phyloP scores from a whole-genome alignment of 768 basidiomycete genomes.

The Mycena indigotica region DNA sequence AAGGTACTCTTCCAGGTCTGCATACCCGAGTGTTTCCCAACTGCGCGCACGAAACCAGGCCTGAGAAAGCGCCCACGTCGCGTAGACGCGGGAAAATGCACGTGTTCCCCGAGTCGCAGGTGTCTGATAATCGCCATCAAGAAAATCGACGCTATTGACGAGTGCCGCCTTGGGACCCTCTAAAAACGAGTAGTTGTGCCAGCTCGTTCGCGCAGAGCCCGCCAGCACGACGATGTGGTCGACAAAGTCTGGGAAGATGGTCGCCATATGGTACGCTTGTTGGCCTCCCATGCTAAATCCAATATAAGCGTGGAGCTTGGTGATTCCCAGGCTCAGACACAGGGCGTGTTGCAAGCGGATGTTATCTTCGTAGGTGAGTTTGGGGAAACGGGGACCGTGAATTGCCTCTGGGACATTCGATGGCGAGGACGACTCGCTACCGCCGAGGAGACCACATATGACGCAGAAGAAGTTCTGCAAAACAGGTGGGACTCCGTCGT shows the following conservation, averaged over 20 bases:
- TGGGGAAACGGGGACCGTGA: conserved; percentile 6
- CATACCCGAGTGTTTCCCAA: conserved; percentile 17
- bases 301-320: conserved; percentile 18
- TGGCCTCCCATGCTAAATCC: conserved; percentile 24
- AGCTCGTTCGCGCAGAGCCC: conserved; percentile 20
- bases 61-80: conserved; percentile 22
- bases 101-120: conserved; percentile 18
- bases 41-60: conserved; percentile 21
- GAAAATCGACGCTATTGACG: conserved; percentile 22
- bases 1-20: conserved; percentile 14
- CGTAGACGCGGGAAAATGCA: conserved; percentile 21
- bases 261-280: conserved; percentile 21
- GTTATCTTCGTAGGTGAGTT: conserved; percentile 19
- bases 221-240: conserved; percentile 20
- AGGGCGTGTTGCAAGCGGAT: conserved; percentile 17
- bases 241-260: conserved; percentile 21
- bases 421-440: conserved; percentile 19
- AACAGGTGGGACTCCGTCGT: conserved; percentile 1
- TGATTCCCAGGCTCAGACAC: conserved; percentile 11
- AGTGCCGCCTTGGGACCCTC: conserved; percentile 22
- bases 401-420: conserved; percentile 14
- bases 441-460: conserved; percentile 21
- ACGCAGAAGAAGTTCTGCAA: conserved; percentile 13
- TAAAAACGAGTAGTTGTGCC: conserved; percentile 23
- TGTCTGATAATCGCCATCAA: conserved; percentile 16